Evolutionary conservation across 192 early-diverging fungal species (phyloP).

Genomic region (Coemansia sp.): DNA sequence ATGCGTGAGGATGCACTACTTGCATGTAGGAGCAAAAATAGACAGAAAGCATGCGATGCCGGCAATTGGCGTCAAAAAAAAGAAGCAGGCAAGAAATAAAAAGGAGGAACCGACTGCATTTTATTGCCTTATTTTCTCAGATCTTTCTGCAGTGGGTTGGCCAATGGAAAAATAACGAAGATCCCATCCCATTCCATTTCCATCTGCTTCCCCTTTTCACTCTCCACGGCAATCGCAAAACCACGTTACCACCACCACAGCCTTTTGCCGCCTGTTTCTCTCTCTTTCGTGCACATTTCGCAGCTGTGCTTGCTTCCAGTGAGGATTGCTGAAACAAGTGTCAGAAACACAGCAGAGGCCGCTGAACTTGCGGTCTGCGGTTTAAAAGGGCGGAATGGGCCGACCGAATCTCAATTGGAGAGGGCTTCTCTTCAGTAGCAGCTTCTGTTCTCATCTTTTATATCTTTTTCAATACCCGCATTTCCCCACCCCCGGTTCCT

Average conservation of each 20-base stretch:
- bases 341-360: neutral
- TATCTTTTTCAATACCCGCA: neutral
- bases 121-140: neutral
- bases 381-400: neutral
- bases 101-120: neutral
- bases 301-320: neutral
- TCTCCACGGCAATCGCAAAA: too few species aligned
- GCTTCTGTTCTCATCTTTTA: conserved; percentile 6
- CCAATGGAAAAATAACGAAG: neutral
- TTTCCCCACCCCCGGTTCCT: neutral
- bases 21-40: neutral
- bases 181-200: neutral
- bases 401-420: neutral
- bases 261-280: neutral
- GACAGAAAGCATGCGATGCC: neutral
- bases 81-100: too few species aligned
- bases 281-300: neutral
- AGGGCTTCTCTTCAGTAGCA: conserved; percentile 2
- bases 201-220: neutral
- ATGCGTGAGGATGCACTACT: neutral
- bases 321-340: neutral
- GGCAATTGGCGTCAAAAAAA: neutral
- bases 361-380: neutral
- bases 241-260: neutral
- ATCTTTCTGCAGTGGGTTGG: neutral